Evolutionary conservation across 1,284 basidiomycete genomes (phyloP), one percentile per base, ranked within the genome.

Genomic region (Prillingera fragicola): DNA sequence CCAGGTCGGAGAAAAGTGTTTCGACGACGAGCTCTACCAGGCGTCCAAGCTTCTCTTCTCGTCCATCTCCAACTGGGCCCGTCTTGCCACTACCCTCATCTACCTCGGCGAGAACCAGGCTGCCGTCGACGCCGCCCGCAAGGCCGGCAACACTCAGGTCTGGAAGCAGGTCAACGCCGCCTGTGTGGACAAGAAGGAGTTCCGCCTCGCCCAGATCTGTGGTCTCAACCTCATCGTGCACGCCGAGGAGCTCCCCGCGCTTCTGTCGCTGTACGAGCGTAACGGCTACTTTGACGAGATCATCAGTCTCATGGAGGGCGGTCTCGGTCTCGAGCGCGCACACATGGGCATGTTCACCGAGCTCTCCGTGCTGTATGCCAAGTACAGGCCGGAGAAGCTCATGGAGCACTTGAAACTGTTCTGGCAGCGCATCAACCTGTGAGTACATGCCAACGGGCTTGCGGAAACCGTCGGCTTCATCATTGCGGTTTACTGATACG

Each of bases 91-190:
- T 1, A 99, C 95, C 8, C 81, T 97, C 62, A 97, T 99, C 68
- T 99, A 98, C 74, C 80, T 99, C 38, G 88, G 89, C 44, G 94
- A 99, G 74, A 97, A 96, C 70, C 94, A 97, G 72, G 82, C 87
- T 41, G 95, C 95, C 15, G 95, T 99, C 15, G 95, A 98, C 72
- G 95, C 94, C 54, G 95, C 95, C 15, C 80, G 95, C 54, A 99
- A 99, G 71, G 95, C 95, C 15, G 95, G 95, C 24, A 98, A 98
- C 70, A 99, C 95, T 9, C 90, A 95, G 85, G 95, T 98, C n/a
- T 99, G 95, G 95, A 97, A 97, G 75, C 95, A 98, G 72, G 95
- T 99, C 48, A 94, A 98, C 60, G 88, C 91, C 18, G 95, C 95
- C 31, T 98, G 95, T 74, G 83, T 99, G 44, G 91, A 95, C 76